Evolutionary conservation across 225 moss, liverwort and hornwort genomes (phyloP), one percentile per base, ranked within the genome.

Genomic region (Marchantia paleacea): DNA sequence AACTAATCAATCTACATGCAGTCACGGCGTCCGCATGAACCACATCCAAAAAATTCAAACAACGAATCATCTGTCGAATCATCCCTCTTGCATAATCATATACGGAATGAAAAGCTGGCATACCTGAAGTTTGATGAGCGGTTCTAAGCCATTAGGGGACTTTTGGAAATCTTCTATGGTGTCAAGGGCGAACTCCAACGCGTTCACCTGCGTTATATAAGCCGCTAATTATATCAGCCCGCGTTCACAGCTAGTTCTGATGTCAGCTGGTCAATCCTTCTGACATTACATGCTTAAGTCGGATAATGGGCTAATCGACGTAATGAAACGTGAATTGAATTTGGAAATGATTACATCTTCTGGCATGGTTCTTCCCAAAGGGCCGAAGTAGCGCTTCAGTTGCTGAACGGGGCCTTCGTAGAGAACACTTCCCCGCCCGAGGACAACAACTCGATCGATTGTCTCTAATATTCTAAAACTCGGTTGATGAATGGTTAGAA

Each of bases 71-170:
- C 39, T 39, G 3, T 5, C 39, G 2, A 39, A 39, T 39, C 39
- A 5, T n/a, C 39, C 5, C 39, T 39, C 39, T 39, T 39, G 39
- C 39, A 39, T 39, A 2, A 39, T 5, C 39, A 39, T 39, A 2
- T 5, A 24, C 62, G 18, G 7, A 22, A 22, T 62, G 9, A 57
- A 19, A 58, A 55, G 13, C 15, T 39, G 2, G 2, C 82, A 24
- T 83, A 96, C 94, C 82, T 92, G 91, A 75, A 80, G 68, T 16
- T 84, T 84, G 24, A 90, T 84, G 39, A 87, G 79, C 12, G 84
- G 81, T 58, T 58, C 64, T 25, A 87, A 84, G 20, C 84, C 87
- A 12, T 80, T 78, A 14, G 84, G 81, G 0, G 80, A 75, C 69
- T 81, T 62, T 19, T 84, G 84, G 50, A 64, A 87, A 47, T 84